Percentiles rank a stretch among this genome's conserved stretches.
These are phyloP conservation scores for Phaffia tasmanica DNA, from an alignment of 768 basidiomycete species.

Conservation along the genomic window DNA sequence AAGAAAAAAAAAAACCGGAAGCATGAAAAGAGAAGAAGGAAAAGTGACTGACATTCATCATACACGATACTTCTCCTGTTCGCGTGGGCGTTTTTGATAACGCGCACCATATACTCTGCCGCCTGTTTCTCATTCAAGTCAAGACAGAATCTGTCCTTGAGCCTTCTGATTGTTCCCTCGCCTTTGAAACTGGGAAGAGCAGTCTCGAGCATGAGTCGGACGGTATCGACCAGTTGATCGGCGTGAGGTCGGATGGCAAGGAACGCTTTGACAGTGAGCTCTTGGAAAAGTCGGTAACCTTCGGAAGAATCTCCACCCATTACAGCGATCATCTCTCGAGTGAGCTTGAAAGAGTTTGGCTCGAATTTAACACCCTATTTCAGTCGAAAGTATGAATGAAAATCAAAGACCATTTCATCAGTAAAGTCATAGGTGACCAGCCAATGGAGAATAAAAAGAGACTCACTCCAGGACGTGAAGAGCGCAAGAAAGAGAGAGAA, in stretches of 20 bases:
- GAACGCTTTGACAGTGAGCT: constrained; percentile 90
- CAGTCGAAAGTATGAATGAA: constrained; percentile 7
- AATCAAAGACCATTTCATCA: not conserved
- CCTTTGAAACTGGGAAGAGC: constrained; percentile 95
- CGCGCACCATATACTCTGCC: constrained; percentile 81
- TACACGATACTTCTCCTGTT: constrained; percentile 87
- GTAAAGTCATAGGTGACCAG: not conserved
- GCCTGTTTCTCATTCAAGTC: constrained; percentile 77
- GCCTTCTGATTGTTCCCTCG: constrained; percentile 73
- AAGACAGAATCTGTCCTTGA: constrained; percentile 75
- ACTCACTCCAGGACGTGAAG: constrained; percentile 59
- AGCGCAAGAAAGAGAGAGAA: constrained; percentile 26
- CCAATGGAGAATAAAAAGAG: not conserved
- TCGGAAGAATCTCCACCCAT: constrained; percentile 94
- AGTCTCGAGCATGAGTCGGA: constrained; percentile 87
- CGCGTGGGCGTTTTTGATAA: constrained; percentile 86
- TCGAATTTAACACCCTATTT: constrained; percentile 93
- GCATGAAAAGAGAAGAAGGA: not conserved
- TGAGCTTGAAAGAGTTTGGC: constrained; percentile 93
- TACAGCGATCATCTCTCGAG: constrained; percentile 93
- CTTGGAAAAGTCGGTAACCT: constrained; percentile 87
- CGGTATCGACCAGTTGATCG: constrained; percentile 76
- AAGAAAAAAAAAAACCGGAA: not conserved
- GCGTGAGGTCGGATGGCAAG: constrained; percentile 90
- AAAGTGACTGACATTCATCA: constrained; percentile 52